Percentiles rank a stretch among this genome's conserved stretches.
These are phyloP conservation scores for Batkoa obscura DNA, from an alignment of 371 early-diverging fungal species.

Conservation along the genomic window DNA sequence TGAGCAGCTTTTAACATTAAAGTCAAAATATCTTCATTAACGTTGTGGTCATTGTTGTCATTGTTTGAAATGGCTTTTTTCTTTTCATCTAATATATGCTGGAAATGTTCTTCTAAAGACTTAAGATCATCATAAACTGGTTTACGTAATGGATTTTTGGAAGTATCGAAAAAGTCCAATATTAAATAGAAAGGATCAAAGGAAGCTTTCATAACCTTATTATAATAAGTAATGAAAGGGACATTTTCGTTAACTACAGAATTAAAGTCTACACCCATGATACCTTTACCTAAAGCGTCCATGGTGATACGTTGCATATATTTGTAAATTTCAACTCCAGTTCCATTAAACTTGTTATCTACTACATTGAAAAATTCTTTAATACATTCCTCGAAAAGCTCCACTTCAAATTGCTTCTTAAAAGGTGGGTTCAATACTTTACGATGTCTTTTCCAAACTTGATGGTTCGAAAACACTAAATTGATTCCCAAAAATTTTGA, in stretches of 20 bases:
- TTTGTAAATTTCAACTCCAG: neutral
- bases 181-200: neutral
- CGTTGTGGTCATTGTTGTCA: neutral
- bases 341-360: neutral
- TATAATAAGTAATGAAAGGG: neutral
- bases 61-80: neutral
- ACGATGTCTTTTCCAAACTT: slow-evolving; percentile 5
- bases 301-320: neutral
- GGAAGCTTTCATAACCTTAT: neutral
- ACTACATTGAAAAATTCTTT: neutral
- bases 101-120: neutral
- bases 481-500: neutral
- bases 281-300: neutral
- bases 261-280: neutral
- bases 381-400: neutral
- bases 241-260: neutral
- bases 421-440: neutral
- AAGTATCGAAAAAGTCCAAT: neutral
- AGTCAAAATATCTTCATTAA: neutral
- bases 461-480: neutral
- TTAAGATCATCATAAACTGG: neutral
- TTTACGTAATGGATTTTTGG: neutral
- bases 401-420: neutral
- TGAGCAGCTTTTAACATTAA: neutral
- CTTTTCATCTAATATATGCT: neutral